These are phyloP conservation scores for Pythium sp. DNA, from an alignment of 352 stramenopile species.

Conservation along the genomic window DNA sequence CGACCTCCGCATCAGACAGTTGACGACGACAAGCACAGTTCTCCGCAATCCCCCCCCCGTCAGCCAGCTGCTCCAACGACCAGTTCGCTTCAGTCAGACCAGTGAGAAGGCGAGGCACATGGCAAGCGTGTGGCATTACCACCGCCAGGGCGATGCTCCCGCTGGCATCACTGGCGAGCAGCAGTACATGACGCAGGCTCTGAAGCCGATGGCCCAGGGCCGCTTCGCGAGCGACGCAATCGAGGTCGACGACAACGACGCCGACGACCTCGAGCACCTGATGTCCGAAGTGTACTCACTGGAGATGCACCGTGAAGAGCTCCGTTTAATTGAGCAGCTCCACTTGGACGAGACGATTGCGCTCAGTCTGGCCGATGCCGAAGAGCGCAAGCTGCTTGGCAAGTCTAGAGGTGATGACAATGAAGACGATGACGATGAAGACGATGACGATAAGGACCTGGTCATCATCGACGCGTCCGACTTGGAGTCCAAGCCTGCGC, in stretches of 20 bases:
- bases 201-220: neutral
- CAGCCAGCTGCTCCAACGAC: neutral
- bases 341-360: constrained; percentile 26
- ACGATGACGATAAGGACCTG: constrained; percentile 7
- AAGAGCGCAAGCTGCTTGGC: constrained; percentile 12
- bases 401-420: too few species aligned
- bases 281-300: constrained; percentile 13
- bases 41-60: neutral
- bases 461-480: neutral
- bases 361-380: constrained; percentile 20
- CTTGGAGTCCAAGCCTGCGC: constrained; percentile 7
- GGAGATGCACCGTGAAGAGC: constrained; percentile 20
- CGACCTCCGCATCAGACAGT: constrained; percentile 3
- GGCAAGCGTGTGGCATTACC: neutral
- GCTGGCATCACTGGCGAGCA: neutral
- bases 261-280: neutral
- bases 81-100: neutral
- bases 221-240: constrained; percentile 11
- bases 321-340: constrained; percentile 16
- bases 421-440: neutral
- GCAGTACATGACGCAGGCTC: neutral
- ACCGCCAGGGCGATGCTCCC: neutral
- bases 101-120: neutral
- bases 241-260: neutral
- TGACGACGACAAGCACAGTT: neutral